Evolutionary conservation across 108 stramenopile genomes (phyloP), one percentile per base, ranked within the genome.

Genomic region (Skeletonema menzelii): DNA sequence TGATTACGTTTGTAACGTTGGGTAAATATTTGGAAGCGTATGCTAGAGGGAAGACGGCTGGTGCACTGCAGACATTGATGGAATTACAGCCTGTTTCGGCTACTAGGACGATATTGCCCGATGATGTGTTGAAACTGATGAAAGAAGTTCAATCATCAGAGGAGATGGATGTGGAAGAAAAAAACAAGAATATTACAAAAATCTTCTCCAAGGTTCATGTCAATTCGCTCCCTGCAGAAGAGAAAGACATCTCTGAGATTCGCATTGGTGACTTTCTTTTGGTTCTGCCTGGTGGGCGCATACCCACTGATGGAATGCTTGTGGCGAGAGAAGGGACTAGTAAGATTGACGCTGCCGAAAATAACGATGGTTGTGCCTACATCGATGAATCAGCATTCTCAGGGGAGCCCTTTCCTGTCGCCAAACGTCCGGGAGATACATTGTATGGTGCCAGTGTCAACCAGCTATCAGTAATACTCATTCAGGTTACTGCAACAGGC

Each of bases 1-100:
- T 99, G n/a, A 88, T 99, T 32, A 89, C 92, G 26, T 98, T 99
- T 67, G 98, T 99, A 5, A 87, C 95, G 7, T 68, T 97, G 0
- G 99, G 99, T 37, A 99, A 98, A 75, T 95, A 84, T 82, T 71
- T 97, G 70, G 91, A 97, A 72, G 88, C 92, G 8, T 69, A 80
- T 68, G 98, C 97, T 5, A 95, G 93, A 73, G 89, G 93, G 20
- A 83, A 88, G 57, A 99, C 97, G 14, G 87, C 89, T 20, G 75
- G 83, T 27, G 96, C 99, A 3, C 73, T 99, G 69, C 87, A 91
- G 47, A 79, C 68, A 10, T 84, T 99, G 32, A 89, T 98, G 91
- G 79, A 89, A 67, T 71, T 96, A 42, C 94, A 92, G 70, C 89
- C 92, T 1, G 74, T 85, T 47, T 67, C 75, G 14, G 91, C 91